Conservation (phyloP, 2,329 filamentous ascomycete species). For the Fusarium keratoplasticum region DNA sequence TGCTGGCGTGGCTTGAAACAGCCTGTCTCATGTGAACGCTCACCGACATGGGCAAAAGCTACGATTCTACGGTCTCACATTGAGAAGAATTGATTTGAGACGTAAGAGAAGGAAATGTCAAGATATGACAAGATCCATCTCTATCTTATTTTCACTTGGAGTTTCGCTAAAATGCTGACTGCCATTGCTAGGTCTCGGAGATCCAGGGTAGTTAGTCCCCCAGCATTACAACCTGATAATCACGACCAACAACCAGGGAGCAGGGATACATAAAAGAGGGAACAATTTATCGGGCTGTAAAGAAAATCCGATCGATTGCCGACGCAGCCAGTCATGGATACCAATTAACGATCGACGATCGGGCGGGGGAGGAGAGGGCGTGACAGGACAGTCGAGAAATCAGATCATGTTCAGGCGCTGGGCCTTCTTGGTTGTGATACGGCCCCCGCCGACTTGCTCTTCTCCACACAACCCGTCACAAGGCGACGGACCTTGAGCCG, state of each 20-base stretch:
- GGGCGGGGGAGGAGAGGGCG: not conserved
- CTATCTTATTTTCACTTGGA: not conserved
- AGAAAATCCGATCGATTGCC: constrained; percentile 22
- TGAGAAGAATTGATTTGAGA: not conserved
- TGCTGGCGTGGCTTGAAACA: not conserved
- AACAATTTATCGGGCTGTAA: not conserved
- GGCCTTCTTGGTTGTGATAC: not conserved
- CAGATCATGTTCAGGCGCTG: not conserved
- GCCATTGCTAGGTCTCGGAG: not conserved
- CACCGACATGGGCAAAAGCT: not conserved
- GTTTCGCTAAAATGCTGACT: not conserved
- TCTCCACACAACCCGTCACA: not conserved
- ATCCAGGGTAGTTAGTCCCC: constrained; percentile 11
- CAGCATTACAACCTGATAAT: not conserved
- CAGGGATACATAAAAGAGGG: not conserved
- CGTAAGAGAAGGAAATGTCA: not conserved
- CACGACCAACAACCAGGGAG: not conserved
- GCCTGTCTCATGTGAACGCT: not conserved
- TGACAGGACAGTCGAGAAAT: constrained; percentile 6
- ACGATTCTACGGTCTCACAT: not conserved
- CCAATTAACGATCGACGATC: constrained; percentile 5
- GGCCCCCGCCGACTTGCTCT: not conserved
- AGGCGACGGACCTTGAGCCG: not conserved
- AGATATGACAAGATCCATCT: not conserved
- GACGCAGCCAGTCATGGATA: not conserved